Evolutionary conservation across 352 stramenopile species (phyloP), one percentile per base, ranked within the genome.

Genomic region (Pythium dissotocum): DNA sequence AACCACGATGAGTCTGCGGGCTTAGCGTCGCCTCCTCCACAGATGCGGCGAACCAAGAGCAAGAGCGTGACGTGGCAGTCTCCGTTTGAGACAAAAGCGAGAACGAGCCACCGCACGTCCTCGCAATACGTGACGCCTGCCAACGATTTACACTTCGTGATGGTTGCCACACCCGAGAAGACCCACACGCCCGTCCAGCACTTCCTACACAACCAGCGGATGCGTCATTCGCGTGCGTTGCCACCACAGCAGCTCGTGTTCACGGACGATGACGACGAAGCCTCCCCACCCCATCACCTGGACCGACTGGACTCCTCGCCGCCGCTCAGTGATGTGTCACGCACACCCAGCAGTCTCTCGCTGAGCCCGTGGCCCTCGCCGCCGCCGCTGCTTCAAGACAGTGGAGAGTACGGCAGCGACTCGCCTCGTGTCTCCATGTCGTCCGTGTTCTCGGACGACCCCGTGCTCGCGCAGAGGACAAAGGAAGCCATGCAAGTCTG

Each of bases 51-150:
- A 48, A 18, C 44, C 9, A 71, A 71, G 58, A 71, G 64, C 40
- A 71, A 71, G 58, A 71, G 64, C 24, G 64, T 71, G 13, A 62
- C 64, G 30, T 71, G 64, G 64, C 64, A 71, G 58, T 70, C 63
- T 30, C 63, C 63, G 35, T 70, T 70, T 21, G 63, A 70, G 28
- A 70, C 63, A 8, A 65, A 70, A 21, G 63, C 28, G 7, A 38
- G 64, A 52, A 32, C 21, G 24, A 71, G 57, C 38, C 57, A 61
- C 30, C 64, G 42, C 26, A 44, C 46, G 12, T 65, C 28, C 0
- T 28, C 36, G 8, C 48, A 51, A 6, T 8, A 14, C n/a, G 18
- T 40, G 5, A 60, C 36, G 13, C 21, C 64, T 5, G 38, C 51
- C 2, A 58, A 58, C 32, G 64, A 65, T 6, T 35, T 70, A n/a